phyloP scores from a whole-genome alignment of 768 basidiomycete species.

The Dacryopinax primogenitus region DNA sequence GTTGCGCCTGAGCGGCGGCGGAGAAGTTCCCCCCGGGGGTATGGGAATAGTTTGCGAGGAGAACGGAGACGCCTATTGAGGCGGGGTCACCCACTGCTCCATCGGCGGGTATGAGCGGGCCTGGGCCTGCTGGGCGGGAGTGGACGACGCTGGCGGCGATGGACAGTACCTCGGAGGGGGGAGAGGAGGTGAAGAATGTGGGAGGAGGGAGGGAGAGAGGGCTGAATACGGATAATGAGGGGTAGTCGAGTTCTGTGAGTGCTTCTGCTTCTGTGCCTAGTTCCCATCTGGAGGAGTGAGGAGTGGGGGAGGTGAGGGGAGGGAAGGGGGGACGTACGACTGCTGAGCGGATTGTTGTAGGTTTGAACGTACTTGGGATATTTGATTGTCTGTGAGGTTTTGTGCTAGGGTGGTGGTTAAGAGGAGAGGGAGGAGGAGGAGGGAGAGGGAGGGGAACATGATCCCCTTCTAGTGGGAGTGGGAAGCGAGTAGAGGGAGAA shows the following conservation, averaged over 20 bases:
- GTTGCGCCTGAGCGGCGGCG: constrained; percentile 43
- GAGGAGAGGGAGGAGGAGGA: background rate
- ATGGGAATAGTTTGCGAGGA: constrained; percentile 47
- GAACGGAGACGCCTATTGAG: constrained; percentile 57
- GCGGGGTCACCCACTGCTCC: constrained; percentile 66
- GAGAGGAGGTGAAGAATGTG: constrained; percentile 15
- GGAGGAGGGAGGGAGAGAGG: constrained; percentile 33
- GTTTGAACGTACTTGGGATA: background rate
- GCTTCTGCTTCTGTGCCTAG: constrained; percentile 41
- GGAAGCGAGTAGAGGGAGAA: too few species aligned
- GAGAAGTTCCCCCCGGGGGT: constrained; percentile 39
- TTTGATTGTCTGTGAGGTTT: background rate
- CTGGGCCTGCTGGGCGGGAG: constrained; percentile 21
- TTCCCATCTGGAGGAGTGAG: constrained; percentile 38
- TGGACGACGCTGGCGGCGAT: constrained; percentile 37
- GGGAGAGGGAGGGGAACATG: background rate
- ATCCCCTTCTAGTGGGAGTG: too few species aligned
- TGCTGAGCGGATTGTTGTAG: background rate
- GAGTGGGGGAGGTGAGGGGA: background rate
- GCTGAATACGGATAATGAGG: constrained; percentile 37
- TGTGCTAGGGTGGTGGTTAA: background rate
- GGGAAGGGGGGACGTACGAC: background rate
- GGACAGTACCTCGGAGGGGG: constrained; percentile 23
- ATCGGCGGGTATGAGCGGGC: constrained; percentile 44
- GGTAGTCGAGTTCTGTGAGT: constrained; percentile 38